phyloP scores from a whole-genome alignment of 495 filamentous ascomycete species.

The Thermothielavioides terrestris region DNA sequence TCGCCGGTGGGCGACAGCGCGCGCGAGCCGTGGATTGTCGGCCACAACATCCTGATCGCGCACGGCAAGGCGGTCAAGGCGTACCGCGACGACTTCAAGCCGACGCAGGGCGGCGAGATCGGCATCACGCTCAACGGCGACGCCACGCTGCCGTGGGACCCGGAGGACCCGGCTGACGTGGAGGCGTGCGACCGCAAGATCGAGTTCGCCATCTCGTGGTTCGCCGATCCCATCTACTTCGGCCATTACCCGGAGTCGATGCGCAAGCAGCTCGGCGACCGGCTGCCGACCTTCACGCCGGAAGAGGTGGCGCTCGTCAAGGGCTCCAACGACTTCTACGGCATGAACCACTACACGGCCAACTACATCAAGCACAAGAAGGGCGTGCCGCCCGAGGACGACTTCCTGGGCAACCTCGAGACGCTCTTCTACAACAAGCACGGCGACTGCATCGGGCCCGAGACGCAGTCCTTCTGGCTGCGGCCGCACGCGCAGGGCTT shows the following conservation, averaged over 20 bases:
- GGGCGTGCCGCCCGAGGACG: slow-evolving; percentile 48
- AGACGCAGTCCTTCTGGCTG: slow-evolving; percentile 70
- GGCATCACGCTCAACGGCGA: slow-evolving; percentile 58
- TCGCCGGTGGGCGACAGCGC: slow-evolving; percentile 47
- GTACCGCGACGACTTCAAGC: slow-evolving; percentile 61
- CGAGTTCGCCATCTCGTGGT: slow-evolving; percentile 59
- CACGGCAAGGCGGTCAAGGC: slow-evolving; percentile 55
- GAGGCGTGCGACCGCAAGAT: slow-evolving; percentile 56
- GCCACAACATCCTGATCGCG: slow-evolving; percentile 52
- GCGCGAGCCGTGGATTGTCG: slow-evolving; percentile 52
- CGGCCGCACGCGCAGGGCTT: slow-evolving; percentile 64
- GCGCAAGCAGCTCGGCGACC: slow-evolving; percentile 61
- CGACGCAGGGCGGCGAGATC: slow-evolving; percentile 48
- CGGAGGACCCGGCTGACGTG: slow-evolving; percentile 46
- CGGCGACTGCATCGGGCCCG: slow-evolving; percentile 60
- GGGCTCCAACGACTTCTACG: slow-evolving; percentile 74
- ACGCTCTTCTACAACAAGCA: slow-evolving; percentile 57
- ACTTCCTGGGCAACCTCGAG: slow-evolving; percentile 64
- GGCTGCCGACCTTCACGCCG: slow-evolving; percentile 55
- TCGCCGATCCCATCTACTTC: slow-evolving; percentile 67
- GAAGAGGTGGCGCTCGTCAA: slow-evolving; percentile 60
- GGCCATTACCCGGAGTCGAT: slow-evolving; percentile 71
- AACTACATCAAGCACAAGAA: slow-evolving; percentile 71
- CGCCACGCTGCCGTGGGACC: slow-evolving; percentile 50
- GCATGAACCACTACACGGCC: slow-evolving; percentile 80